These are phyloP conservation scores for Penicillium longicatenatum DNA, from an alignment of 495 filamentous ascomycete species.

Conservation along the genomic window DNA sequence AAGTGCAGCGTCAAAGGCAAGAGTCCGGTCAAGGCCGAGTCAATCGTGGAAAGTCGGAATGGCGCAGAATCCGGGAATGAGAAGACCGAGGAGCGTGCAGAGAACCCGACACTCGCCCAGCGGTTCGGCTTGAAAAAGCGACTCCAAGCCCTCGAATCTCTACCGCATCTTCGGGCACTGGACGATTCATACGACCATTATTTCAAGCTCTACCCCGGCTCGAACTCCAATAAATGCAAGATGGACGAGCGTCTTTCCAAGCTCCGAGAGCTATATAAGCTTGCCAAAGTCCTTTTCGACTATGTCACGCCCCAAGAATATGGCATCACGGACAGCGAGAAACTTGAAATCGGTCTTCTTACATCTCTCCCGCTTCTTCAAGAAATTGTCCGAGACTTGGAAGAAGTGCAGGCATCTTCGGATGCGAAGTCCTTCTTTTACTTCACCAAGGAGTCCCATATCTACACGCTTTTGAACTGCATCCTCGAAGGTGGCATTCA, in stretches of 20 bases:
- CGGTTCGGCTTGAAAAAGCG: conserved; percentile 52
- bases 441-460: conserved; percentile 98
- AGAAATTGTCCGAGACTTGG: conserved; percentile 95
- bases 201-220: conserved; percentile 83
- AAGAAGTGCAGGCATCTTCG: conserved; percentile 91
- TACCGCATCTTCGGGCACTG: conserved; percentile 46
- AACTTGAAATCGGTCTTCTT: conserved; percentile 94
- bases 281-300: conserved; percentile 94
- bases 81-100: conserved; percentile 36
- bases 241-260: conserved; percentile 82
- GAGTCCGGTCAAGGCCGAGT: conserved; percentile 33
- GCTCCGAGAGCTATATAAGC: conserved; percentile 85
- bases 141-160: conserved; percentile 41
- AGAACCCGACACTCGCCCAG: conserved; percentile 45
- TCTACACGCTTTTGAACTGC: conserved; percentile 97
- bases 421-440: conserved; percentile 97
- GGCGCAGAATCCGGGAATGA: conserved; percentile 27
- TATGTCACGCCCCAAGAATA: conserved; percentile 99
- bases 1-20: conserved; percentile 39
- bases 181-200: conserved; percentile 65
- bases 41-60: conserved; percentile 26
- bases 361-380: conserved; percentile 90
- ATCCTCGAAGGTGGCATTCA: conserved; percentile 95
- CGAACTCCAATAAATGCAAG: conserved; percentile 76
- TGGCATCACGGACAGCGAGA: conserved; percentile 89